Base-by-base conservation (phyloP, 352 stramenopile species). In the Chrysophaeum taylorii region DNA sequence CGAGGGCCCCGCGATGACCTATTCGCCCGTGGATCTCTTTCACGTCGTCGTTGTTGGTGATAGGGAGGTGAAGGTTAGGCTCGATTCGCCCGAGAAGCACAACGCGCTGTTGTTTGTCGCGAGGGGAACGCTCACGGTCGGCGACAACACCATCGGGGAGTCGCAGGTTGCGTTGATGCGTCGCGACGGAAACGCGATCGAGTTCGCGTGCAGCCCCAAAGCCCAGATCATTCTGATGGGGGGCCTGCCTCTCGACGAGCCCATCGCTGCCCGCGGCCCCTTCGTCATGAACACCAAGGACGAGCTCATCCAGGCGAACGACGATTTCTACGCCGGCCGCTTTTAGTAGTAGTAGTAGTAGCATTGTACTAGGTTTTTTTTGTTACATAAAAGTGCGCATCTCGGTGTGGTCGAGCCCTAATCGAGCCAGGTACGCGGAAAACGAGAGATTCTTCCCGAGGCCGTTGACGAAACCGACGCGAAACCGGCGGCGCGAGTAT, bases 261-360 rank as follows among this genome's bases (percentile, higher is more conserved):
- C 85, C 16, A 85, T 91, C 71, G 81, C 82, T 27, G 77, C 79
- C 23, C 77, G 80, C 61, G 85, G 85, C 33, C 85, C 85, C 2
- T 91, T 91, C 77, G 85, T 91, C 15, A 91, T 91, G 85, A 88
- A 87, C 72, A 87, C 83, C 15, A 70, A 72, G 14, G 72, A 88
- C 35, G 82, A 89, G 75, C 83, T 91, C 39, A 64, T 73, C 16
- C 50, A 91, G 69, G 83, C 85, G 15, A 85, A 83, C 45, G 69
- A 66, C 41, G 85, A 91, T 74, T 91, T 80, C 76, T 71, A 81
- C 31, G 76, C 37, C 68, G 81, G 79, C 69, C 80, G 77, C 25
- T 82, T 85, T 64, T n/a, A n/a, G n/a, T n/a, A n/a, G n/a, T n/a
- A n/a, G n/a, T n/a, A n/a, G n/a, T n/a, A n/a, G 79, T 78, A 50